These are phyloP conservation scores for Bjerkandera adusta DNA, from an alignment of 1,284 basidiomycete genomes.

Conservation along the genomic window DNA sequence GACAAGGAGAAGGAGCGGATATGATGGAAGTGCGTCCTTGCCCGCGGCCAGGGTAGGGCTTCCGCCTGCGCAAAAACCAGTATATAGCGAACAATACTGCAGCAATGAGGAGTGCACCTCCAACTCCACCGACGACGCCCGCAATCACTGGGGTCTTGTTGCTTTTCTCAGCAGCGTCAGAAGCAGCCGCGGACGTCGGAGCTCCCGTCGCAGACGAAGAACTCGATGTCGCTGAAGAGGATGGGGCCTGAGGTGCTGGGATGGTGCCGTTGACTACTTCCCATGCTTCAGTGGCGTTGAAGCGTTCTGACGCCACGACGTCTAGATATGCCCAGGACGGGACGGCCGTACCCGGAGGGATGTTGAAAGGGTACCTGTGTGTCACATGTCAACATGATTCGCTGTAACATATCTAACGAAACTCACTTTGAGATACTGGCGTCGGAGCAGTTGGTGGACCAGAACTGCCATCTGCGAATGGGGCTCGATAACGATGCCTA, in stretches of 20 bases:
- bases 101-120: neutral
- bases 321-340: slow-evolving; percentile 9
- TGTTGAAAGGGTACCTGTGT: no score
- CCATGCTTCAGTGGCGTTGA: slow-evolving; percentile 2
- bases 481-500: neutral
- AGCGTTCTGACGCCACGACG: neutral
- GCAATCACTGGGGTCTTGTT: slow-evolving; percentile 6
- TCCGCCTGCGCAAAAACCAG: no score
- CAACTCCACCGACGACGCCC: slow-evolving; percentile 10
- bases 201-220: neutral
- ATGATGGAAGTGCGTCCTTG: no score
- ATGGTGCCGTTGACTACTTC: no score
- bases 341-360: slow-evolving; percentile 6
- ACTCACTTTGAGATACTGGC: no score
- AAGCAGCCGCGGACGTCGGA: neutral
- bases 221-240: neutral
- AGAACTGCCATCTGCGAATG: neutral
- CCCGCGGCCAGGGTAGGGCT: no score
- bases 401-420: no score
- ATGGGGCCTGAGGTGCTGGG: neutral
- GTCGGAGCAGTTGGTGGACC: no score
- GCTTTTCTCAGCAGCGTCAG: neutral
- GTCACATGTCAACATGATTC: no score
- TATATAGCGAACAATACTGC: no score
- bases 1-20: no score